A percentile compares a stretch with the other conserved stretches of the same genome.
These are phyloP conservation scores for Cucurbita ficifolia DNA, from an alignment of 306 rosid genomes.

Conservation along the genomic window DNA sequence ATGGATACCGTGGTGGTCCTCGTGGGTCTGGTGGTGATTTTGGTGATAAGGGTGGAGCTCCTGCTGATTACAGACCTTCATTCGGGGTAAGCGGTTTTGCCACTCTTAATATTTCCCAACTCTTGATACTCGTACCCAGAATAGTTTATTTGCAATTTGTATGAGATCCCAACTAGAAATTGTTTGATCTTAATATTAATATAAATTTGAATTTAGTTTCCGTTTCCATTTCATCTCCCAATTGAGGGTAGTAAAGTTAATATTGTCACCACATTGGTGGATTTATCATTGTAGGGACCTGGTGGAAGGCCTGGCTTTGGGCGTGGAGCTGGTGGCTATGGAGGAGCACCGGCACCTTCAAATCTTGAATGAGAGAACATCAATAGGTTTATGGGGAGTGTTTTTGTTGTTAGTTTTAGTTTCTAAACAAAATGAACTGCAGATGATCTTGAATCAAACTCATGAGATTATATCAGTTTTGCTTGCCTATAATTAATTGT, in stretches of 20 bases:
- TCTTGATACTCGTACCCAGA: background rate
- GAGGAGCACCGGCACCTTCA: slow-evolving; percentile 39
- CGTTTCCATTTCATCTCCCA: too few species aligned
- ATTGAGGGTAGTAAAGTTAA: background rate
- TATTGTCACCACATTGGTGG: background rate
- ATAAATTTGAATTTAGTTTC: background rate
- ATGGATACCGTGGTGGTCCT: slow-evolving; percentile 40
- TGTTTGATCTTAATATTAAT: background rate
- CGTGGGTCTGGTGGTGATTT: slow-evolving; percentile 35
- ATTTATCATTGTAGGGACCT: slow-evolving; percentile 19
- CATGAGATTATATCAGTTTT: slow-evolving; percentile 6
- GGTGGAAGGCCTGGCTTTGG: slow-evolving; percentile 36
- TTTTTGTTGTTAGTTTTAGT: slow-evolving; percentile 2
- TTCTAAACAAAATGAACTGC: background rate
- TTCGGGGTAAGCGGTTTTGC: slow-evolving; percentile 21
- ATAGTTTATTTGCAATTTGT: background rate
- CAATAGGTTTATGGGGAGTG: background rate
- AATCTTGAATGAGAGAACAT: slow-evolving; percentile 15
- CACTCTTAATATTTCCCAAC: too few species aligned
- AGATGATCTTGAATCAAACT: background rate
- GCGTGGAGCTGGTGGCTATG: slow-evolving; percentile 39
- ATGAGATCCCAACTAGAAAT: background rate
- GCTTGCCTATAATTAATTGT: slow-evolving; percentile 1
- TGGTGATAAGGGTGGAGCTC: slow-evolving; percentile 40
- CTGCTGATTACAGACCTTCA: slow-evolving; percentile 35